Percentiles rank a stretch among this genome's conserved stretches.
Evolutionary conservation across 2,329 filamentous ascomycete species (phyloP).

Genomic region (Fusarium nisikadoi): DNA sequence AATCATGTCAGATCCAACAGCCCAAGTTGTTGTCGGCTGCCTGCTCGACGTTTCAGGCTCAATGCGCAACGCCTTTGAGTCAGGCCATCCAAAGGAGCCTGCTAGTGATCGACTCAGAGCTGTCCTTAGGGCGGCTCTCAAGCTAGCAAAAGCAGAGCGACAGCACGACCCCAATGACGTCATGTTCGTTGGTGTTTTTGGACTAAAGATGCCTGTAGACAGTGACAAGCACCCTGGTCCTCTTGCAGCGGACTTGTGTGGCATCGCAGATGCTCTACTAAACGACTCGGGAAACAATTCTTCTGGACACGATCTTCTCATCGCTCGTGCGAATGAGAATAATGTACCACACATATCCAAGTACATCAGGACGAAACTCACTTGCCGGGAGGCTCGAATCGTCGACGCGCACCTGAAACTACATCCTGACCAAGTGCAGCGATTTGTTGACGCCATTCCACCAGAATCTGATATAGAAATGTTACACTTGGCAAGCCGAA

Average conservation of each 20-base stretch:
- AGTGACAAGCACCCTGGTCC: background rate
- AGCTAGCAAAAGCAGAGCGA: background rate
- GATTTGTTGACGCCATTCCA: background rate
- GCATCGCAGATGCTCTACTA: background rate
- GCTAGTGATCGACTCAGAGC: background rate
- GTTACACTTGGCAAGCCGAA: background rate
- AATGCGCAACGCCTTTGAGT: background rate
- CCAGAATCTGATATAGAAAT: rapidly evolving
- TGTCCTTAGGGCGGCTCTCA: background rate
- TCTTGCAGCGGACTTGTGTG: background rate
- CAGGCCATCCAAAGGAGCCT: background rate
- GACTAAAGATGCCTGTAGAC: background rate
- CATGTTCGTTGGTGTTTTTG: background rate
- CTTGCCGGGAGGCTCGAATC: background rate
- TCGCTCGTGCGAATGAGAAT: background rate
- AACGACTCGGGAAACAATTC: background rate
- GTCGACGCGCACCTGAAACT: background rate
- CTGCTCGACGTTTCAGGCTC: background rate
- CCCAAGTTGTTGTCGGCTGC: background rate
- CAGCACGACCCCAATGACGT: background rate
- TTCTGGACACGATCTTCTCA: background rate
- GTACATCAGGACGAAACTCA: background rate
- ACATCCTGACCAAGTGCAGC: background rate
- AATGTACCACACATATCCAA: background rate
- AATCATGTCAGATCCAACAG: background rate